Evolutionary conservation across 139 green algal species (phyloP).

Genomic region (Chlamydomonas asymmetrica): DNA sequence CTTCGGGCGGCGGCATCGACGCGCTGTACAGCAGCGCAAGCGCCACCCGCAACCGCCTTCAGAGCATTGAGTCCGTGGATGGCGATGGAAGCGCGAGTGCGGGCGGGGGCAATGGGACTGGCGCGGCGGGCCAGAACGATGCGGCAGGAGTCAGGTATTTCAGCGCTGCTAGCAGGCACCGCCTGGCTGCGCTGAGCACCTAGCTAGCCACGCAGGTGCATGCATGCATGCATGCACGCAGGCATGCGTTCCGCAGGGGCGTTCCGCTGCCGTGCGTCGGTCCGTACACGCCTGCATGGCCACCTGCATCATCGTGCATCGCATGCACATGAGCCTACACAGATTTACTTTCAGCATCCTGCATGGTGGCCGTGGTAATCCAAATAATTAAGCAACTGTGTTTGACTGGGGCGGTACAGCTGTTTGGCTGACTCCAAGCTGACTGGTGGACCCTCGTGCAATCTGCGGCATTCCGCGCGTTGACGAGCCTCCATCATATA

Average conservation of each 20-base stretch:
- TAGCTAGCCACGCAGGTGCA: background rate
- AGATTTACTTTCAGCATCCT: background rate
- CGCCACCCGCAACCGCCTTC: background rate
- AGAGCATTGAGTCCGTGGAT: too few species aligned
- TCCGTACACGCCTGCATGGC: background rate
- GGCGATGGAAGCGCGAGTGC: too few species aligned
- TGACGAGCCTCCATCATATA: too few species aligned
- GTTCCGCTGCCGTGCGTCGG: too few species aligned
- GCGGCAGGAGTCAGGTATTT: background rate
- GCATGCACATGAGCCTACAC: background rate
- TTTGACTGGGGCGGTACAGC: background rate
- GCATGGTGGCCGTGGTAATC: background rate
- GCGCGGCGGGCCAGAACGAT: too few species aligned
- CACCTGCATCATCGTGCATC: background rate
- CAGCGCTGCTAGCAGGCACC: background rate
- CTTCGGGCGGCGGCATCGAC: background rate
- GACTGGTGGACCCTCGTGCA: too few species aligned
- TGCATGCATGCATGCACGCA: slow-evolving; percentile 6
- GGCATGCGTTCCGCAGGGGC: too few species aligned
- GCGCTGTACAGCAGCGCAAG: background rate
- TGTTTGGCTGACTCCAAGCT: too few species aligned
- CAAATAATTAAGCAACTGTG: background rate
- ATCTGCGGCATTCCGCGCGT: too few species aligned
- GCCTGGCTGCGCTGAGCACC: background rate
- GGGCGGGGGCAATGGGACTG: background rate